Conservation (phyloP, 768 basidiomycete genomes). For the Lenzites betulinus region DNA sequence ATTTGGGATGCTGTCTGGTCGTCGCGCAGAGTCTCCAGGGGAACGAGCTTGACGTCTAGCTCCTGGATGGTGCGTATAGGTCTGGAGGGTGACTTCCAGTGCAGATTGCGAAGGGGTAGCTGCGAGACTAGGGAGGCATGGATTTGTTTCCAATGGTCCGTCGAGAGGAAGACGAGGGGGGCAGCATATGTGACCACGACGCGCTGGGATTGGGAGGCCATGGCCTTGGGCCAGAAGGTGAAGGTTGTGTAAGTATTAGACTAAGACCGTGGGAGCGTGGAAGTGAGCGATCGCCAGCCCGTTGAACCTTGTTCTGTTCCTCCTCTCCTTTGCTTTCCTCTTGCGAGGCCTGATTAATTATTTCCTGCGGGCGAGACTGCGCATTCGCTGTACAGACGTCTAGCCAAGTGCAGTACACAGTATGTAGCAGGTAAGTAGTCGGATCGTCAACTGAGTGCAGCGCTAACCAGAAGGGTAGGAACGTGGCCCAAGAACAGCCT, state of each 20-base stretch:
- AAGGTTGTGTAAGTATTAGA: background rate
- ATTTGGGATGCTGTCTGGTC: constrained; percentile 71
- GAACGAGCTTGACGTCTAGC: constrained; percentile 73
- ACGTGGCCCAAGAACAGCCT: too few species aligned
- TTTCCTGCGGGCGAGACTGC: too few species aligned
- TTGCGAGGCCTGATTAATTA: too few species aligned
- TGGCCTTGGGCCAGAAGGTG: constrained; percentile 3
- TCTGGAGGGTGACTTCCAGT: constrained; percentile 83
- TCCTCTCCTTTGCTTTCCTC: too few species aligned
- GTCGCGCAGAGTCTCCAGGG: constrained; percentile 67
- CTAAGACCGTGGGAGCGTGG: too few species aligned
- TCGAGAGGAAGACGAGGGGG: constrained; percentile 61
- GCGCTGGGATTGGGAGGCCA: constrained; percentile 42
- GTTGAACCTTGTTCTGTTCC: too few species aligned
- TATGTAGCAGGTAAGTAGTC: too few species aligned
- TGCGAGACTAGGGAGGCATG: constrained; percentile 65
- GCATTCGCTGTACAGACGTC: too few species aligned
- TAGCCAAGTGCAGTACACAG: too few species aligned
- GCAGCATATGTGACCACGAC: constrained; percentile 73
- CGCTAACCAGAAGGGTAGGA: too few species aligned
- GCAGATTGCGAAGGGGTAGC: constrained; percentile 84
- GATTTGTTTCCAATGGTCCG: constrained; percentile 75
- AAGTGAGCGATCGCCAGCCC: too few species aligned
- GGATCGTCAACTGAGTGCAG: too few species aligned
- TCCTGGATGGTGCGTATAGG: constrained; percentile 87